Evolutionary conservation across 2,329 filamentous ascomycete species (phyloP).

Genomic region (Trichoderma sp.): DNA sequence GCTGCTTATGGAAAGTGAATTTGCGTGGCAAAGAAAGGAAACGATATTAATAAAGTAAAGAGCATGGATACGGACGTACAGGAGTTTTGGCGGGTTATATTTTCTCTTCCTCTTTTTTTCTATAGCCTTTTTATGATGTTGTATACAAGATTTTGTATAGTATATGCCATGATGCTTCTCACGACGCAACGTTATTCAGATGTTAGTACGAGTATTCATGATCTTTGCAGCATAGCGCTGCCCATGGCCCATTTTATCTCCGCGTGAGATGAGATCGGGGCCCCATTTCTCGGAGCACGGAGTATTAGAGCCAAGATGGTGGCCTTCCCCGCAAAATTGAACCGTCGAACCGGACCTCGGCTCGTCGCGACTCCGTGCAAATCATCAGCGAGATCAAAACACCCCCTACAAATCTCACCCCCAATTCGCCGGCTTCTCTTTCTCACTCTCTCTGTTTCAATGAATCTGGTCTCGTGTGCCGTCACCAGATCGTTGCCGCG

Average conservation of each 20-base stretch:
- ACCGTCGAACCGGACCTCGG: slow-evolving; percentile 9
- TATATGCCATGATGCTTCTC: not conserved
- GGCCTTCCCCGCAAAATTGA: not conserved
- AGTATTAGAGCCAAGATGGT: not conserved
- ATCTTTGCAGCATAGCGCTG: not conserved
- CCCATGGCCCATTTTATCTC: not conserved
- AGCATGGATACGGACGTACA: not conserved
- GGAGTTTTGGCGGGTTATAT: slow-evolving; percentile 6
- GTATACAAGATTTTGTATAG: not conserved
- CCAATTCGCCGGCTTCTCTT: no score
- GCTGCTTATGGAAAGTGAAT: slow-evolving; percentile 70
- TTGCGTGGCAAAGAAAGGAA: slow-evolving; percentile 53
- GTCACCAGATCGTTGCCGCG: slow-evolving; percentile 9
- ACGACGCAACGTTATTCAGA: not conserved
- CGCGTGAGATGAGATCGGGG: not conserved
- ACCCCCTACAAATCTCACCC: not conserved
- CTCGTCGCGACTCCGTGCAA: slow-evolving; percentile 1
- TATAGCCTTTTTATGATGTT: not conserved
- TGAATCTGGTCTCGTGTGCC: slow-evolving; percentile 14
- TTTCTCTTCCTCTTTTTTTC: not conserved
- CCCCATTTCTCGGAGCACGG: slow-evolving; percentile 6
- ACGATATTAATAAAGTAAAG: slow-evolving; percentile 30
- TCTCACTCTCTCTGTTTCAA: not conserved
- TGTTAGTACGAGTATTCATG: not conserved
- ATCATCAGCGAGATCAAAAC: not conserved